Conservation (phyloP, 1,139 yeast genomes). For the Taphrina confusa region DNA sequence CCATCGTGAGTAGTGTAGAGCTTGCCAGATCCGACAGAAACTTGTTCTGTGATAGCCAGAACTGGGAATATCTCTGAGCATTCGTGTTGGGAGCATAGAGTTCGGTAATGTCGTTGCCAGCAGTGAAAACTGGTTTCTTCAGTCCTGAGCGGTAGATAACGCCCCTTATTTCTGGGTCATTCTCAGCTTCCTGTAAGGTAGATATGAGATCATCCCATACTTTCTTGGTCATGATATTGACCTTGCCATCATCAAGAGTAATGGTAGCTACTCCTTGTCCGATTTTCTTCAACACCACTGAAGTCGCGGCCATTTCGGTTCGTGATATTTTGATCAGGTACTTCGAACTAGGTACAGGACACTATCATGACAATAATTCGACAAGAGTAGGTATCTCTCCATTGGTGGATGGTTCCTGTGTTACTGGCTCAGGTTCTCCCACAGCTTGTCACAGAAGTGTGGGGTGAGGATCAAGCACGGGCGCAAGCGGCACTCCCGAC, state of each 20-base stretch:
- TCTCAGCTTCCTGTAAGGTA: constrained; percentile 26
- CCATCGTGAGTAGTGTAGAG: constrained; percentile 23
- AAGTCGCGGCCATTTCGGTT: constrained; percentile 6
- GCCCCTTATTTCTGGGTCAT: constrained; percentile 25
- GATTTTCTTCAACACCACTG: constrained; percentile 14
- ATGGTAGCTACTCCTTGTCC: constrained; percentile 28
- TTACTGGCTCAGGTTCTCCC: too few relatives aligned
- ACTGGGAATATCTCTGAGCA: constrained; percentile 8
- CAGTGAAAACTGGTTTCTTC: constrained; percentile 30
- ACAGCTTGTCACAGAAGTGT: not conserved
- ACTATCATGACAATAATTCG: too few relatives aligned
- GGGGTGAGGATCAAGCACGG: not conserved
- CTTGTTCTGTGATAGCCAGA: constrained; percentile 23
- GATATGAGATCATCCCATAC: constrained; percentile 25
- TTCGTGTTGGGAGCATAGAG: constrained; percentile 33
- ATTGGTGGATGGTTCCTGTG: too few relatives aligned
- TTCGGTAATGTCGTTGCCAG: constrained; percentile 32
- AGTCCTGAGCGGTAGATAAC: constrained; percentile 31
- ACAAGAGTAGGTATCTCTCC: too few relatives aligned
- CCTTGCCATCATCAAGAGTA: constrained; percentile 26
- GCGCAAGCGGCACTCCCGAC: not conserved
- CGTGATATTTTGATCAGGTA: too few relatives aligned
- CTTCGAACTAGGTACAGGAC: too few relatives aligned
- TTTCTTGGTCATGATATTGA: constrained; percentile 31
- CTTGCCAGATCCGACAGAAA: constrained; percentile 19